phyloP scores from a whole-genome alignment of 1,284 basidiomycete species.

The Boletellus dicymbophilus region DNA sequence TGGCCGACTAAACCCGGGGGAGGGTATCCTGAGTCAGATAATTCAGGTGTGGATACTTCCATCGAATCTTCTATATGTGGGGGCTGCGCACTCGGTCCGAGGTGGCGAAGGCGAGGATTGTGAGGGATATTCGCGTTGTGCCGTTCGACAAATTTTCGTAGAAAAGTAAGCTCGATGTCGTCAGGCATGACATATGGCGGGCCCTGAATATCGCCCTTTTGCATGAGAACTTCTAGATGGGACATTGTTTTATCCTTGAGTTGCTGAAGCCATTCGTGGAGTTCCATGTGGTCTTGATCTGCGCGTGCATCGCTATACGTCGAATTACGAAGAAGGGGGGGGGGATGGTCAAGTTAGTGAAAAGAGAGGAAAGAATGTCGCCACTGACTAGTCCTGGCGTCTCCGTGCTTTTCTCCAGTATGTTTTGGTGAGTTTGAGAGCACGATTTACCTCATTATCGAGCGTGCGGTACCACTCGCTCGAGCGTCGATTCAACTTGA shows the following conservation, averaged over 20 bases:
- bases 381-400: conserved; percentile 66
- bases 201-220: conserved; percentile 80
- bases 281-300: conserved; percentile 83
- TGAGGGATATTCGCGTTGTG: conserved; percentile 70
- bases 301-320: conserved; percentile 59
- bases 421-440: conserved; percentile 78
- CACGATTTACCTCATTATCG: conserved; percentile 72
- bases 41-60: conserved; percentile 56
- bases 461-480: conserved; percentile 79
- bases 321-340: not conserved
- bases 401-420: conserved; percentile 77
- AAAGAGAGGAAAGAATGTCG: not conserved
- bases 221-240: conserved; percentile 78
- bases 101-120: conserved; percentile 71
- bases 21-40: conserved; percentile 49
- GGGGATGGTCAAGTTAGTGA: conserved; percentile 10
- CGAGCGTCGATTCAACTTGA: conserved; percentile 67
- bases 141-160: conserved; percentile 77
- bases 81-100: conserved; percentile 39
- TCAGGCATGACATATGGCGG: conserved; percentile 80
- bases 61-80: conserved; percentile 45
- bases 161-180: conserved; percentile 70
- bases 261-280: conserved; percentile 82
- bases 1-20: conserved; percentile 40
- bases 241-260: conserved; percentile 85